phyloP scores from a whole-genome alignment of 164 flowering plant species.

The Chloranthus sessilifolius region DNA sequence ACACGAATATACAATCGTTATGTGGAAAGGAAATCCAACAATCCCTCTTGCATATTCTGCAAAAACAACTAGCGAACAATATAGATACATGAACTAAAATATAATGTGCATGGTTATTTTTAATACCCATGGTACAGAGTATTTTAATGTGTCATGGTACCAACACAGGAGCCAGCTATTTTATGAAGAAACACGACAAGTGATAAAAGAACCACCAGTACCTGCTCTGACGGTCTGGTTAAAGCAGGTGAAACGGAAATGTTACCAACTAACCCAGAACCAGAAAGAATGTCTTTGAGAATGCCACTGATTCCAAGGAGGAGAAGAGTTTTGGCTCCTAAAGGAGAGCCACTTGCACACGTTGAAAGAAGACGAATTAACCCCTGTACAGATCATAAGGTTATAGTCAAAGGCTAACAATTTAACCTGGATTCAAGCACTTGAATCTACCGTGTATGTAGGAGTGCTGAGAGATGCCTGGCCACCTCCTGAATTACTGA shows the following conservation, averaged over 20 bases:
- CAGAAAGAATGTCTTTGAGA: slow-evolving; percentile 83
- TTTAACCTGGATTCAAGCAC: neutral
- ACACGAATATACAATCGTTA: too few species aligned
- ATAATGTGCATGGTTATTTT: too few species aligned
- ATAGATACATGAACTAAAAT: too few species aligned
- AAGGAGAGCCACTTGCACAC: slow-evolving; percentile 90
- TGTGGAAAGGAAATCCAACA: too few species aligned
- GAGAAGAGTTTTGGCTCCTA: slow-evolving; percentile 83
- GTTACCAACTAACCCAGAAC: slow-evolving; percentile 69
- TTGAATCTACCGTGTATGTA: slow-evolving; percentile 76
- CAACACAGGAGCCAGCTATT: neutral
- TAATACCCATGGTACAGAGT: too few species aligned
- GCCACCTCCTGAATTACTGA: slow-evolving; percentile 81
- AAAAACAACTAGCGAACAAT: too few species aligned
- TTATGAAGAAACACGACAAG: neutral
- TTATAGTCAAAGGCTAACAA: slow-evolving; percentile 16
- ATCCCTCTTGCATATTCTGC: too few species aligned
- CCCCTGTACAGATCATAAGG: slow-evolving; percentile 51
- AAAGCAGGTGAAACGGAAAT: slow-evolving; percentile 87
- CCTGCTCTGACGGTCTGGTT: slow-evolving; percentile 97
- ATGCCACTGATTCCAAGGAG: slow-evolving; percentile 96
- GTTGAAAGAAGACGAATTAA: slow-evolving; percentile 89
- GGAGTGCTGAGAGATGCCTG: slow-evolving; percentile 90
- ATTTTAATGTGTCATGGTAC: neutral
- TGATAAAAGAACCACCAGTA: slow-evolving; percentile 11